These are phyloP conservation scores for Sarocladiaceae sp. DNA, from an alignment of 2,329 filamentous ascomycete species.

Conservation along the genomic window DNA sequence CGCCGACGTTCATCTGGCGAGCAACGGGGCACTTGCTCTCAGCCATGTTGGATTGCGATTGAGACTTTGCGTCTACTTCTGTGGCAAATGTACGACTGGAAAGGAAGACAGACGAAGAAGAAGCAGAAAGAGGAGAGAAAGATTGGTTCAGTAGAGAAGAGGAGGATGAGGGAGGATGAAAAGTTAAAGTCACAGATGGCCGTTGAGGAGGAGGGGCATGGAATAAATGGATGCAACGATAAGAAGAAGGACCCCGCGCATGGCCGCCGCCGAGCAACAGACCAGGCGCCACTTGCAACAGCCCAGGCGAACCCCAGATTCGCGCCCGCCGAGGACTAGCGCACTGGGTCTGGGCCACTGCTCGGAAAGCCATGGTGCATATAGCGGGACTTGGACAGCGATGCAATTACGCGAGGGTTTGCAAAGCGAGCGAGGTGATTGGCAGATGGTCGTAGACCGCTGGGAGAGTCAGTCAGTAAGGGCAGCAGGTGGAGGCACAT, in stretches of 20 bases:
- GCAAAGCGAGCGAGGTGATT: constrained; percentile 7
- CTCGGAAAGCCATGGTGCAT: constrained; percentile 7
- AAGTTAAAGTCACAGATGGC: neutral
- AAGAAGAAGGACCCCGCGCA: constrained; percentile 8
- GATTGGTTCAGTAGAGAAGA: neutral
- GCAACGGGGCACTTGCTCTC: constrained; percentile 28
- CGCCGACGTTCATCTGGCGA: constrained; percentile 37
- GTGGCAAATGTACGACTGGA: constrained; percentile 1
- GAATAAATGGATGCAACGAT: constrained; percentile 8
- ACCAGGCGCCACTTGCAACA: constrained; percentile 1
- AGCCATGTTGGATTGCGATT: constrained; percentile 16
- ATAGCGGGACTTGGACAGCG: neutral
- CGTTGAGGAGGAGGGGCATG: constrained; percentile 2
- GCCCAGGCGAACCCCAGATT: constrained; percentile 6
- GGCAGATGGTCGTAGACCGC: neutral
- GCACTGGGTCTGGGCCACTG: constrained; percentile 2
- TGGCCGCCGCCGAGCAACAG: constrained; percentile 1
- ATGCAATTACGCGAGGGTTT: constrained; percentile 10
- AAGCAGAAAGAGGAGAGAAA: neutral
- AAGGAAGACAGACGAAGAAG: neutral
- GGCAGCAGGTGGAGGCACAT: neutral
- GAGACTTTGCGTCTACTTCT: constrained; percentile 6
- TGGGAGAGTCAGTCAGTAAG: neutral
- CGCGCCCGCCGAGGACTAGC: constrained; percentile 3
- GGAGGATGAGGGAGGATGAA: neutral